A percentile compares a stretch with the other conserved stretches of the same genome.
Evolutionary conservation across 2,329 filamentous ascomycete species (phyloP).

Genomic region (Apiospora hydei): DNA sequence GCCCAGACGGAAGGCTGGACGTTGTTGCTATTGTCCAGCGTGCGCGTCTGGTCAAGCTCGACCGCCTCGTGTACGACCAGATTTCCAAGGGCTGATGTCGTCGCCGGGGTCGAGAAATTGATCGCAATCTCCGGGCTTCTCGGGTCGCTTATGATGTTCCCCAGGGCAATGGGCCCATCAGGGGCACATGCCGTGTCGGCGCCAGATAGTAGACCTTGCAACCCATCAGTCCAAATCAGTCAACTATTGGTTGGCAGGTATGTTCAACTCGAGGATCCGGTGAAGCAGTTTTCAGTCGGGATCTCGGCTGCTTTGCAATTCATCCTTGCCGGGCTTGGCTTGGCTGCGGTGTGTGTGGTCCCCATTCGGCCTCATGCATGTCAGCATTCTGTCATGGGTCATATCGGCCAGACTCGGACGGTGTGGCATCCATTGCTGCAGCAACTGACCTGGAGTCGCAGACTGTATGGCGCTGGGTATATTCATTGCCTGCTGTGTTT

Average conservation of each 20-base stretch:
- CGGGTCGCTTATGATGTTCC: neutral
- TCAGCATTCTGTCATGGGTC: neutral
- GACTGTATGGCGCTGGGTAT: neutral
- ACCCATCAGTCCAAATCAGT: neutral
- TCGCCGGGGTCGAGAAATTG: neutral
- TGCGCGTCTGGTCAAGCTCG: neutral
- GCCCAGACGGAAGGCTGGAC: neutral
- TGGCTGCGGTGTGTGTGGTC: neutral
- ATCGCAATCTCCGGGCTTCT: neutral
- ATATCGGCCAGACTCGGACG: neutral
- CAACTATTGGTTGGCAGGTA: neutral
- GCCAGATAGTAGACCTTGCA: neutral
- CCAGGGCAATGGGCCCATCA: conserved; percentile 2
- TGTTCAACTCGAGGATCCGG: neutral
- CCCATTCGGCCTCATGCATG: neutral
- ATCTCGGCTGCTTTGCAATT: neutral
- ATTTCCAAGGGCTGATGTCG: neutral
- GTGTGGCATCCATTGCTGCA: neutral
- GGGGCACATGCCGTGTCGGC: conserved; percentile 5
- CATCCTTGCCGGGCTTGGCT: neutral
- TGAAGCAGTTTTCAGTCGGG: neutral
- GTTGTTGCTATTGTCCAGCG: neutral
- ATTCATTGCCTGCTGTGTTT: neutral
- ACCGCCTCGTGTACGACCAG: neutral
- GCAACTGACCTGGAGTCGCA: neutral